Percentiles rank a stretch among this genome's conserved stretches.
These are phyloP conservation scores for Aspergillus pseudotamarii DNA, from an alignment of 2,329 filamentous ascomycete species.

Conservation along the genomic window DNA sequence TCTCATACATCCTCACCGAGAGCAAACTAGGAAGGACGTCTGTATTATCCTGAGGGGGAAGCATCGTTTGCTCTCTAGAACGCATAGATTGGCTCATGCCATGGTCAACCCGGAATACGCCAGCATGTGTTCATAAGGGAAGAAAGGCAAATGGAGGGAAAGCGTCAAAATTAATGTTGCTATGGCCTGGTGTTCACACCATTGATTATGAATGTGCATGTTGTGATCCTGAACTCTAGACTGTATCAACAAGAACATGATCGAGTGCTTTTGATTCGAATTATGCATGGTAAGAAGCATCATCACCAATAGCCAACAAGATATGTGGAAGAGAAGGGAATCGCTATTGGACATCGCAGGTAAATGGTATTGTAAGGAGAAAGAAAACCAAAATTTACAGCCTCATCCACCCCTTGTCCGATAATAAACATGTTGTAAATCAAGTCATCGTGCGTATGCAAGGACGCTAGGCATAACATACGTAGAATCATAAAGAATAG, in stretches of 20 bases:
- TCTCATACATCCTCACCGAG: too few species aligned
- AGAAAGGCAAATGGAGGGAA: background rate
- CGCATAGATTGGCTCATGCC: background rate
- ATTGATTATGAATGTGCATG: background rate
- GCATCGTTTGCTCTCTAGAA: background rate
- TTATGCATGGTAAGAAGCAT: constrained; percentile 6
- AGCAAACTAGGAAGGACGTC: too few species aligned
- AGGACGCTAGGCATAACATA: constrained; percentile 15
- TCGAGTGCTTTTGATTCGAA: constrained; percentile 2
- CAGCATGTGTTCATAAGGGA: background rate
- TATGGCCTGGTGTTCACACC: background rate
- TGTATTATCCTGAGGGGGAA: too few species aligned
- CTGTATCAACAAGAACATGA: background rate
- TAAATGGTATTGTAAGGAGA: constrained; percentile 16
- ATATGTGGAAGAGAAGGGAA: constrained; percentile 23
- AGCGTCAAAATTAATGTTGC: too few species aligned
- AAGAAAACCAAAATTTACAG: constrained; percentile 16
- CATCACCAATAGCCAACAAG: constrained; percentile 5
- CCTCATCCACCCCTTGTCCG: constrained; percentile 11
- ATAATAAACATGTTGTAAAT: constrained; percentile 15
- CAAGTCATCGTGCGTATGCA: background rate
- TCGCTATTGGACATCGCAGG: constrained; percentile 18
- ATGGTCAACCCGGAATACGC: too few species aligned
- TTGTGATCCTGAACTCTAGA: background rate
- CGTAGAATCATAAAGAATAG: constrained; percentile 8